Evolutionary conservation across 2,329 filamentous ascomycete genomes (phyloP), one percentile per base, ranked within the genome.

Genomic region (Aaosphaeria pasadenensis): DNA sequence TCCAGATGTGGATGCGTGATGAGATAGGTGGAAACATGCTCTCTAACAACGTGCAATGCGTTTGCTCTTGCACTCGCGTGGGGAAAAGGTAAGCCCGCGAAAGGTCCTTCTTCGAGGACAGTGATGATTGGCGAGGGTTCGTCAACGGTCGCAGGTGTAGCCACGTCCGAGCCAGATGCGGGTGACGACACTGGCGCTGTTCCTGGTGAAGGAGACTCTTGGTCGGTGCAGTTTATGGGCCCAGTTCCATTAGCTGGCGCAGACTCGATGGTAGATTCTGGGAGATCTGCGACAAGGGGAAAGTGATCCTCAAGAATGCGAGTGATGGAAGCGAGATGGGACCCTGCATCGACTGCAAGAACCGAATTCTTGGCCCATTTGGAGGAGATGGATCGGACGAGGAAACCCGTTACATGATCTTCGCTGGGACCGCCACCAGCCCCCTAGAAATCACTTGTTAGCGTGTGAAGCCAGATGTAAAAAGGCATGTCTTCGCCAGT

Each of bases 1-100:
- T 99, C 94, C 1, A 99, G 80, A 71, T 99, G 94, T n/a, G 94
- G 89, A 69, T 99, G 94, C 0, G 92, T 99, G 61, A 99, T 90
- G 52, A 97, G 82, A 63, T 92, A 94, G 0, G 90, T 88, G 41
- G 92, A 89, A 48, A 99, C 82, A 42, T 96, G 81, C 47, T 86
- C 81, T 46, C 86, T 81, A 39, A 91, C 85, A 43, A 99, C 78
- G 66, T 95, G 80, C 4, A 87, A 80, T 2, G 91, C 91, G 67
- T 96, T 97, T 42, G 89, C 87, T 41, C 82, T 76, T 1, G 88
- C 76, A 0, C 81, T 86, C 39, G 78, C 72, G 57, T 84, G 76
- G 0, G 86, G 86, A 31, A 96, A 74, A 46, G 84, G 77, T 13
- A 96, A 74, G 1, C 91, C 91, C 11, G 85, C 78, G 71, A 99